phyloP scores from a whole-genome alignment of 2,329 filamentous ascomycete species.

The Coniochaeta sp. region DNA sequence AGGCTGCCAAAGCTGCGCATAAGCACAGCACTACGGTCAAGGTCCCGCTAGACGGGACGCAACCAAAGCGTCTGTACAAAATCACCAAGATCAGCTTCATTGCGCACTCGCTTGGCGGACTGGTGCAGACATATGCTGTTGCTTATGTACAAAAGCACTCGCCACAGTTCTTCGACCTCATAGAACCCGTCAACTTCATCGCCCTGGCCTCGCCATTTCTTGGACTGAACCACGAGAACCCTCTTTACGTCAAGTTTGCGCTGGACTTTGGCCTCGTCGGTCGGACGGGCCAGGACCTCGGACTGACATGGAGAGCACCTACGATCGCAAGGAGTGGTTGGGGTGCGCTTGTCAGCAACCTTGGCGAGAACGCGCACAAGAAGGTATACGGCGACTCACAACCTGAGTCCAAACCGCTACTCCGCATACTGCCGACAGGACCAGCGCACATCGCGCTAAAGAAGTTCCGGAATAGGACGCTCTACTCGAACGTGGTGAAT shows the following conservation, averaged over 20 bases:
- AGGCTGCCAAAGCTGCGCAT: conserved; percentile 27
- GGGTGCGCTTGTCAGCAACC: conserved; percentile 78
- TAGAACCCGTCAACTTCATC: conserved; percentile 86
- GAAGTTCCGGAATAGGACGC: conserved; percentile 82
- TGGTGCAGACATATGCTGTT: conserved; percentile 89
- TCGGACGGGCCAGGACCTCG: conserved; percentile 91
- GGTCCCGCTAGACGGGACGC: conserved; percentile 16
- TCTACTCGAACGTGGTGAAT: conserved; percentile 97
- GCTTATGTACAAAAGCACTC: conserved; percentile 97
- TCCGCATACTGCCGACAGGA: conserved; percentile 84
- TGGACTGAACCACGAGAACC: conserved; percentile 94
- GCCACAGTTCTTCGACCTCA: conserved; percentile 79
- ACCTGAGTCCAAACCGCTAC: conserved; percentile 78
- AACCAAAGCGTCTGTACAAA: conserved; percentile 56
- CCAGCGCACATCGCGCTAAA: conserved; percentile 81
- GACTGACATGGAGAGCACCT: conserved; percentile 87
- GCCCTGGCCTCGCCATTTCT: conserved; percentile 81
- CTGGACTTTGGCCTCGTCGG: conserved; percentile 94
- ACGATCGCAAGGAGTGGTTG: conserved; percentile 79
- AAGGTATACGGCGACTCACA: conserved; percentile 54
- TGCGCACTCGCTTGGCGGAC: conserved; percentile 81
- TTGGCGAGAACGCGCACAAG: conserved; percentile 61
- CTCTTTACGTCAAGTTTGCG: conserved; percentile 93
- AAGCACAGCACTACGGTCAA: conserved; percentile 47
- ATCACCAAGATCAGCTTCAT: conserved; percentile 95